Conservation (phyloP, 2,329 filamentous ascomycete species). For the Pseudogymnoascus sp. region DNA sequence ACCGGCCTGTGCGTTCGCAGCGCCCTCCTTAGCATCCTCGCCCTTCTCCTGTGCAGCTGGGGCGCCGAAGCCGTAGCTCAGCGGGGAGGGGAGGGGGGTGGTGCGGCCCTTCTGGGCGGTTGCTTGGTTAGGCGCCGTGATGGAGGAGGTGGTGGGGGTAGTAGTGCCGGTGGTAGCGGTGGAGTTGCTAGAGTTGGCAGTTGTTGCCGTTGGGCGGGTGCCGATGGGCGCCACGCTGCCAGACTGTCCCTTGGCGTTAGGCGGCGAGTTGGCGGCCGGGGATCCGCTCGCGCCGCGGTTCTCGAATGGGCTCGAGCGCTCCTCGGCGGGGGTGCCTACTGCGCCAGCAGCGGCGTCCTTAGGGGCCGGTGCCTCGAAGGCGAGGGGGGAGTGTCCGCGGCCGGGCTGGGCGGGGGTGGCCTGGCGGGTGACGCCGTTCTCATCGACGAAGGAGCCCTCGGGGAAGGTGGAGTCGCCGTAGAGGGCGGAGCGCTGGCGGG, state of each 20-base stretch:
- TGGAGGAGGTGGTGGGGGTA: constrained; percentile 39
- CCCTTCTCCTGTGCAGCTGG: constrained; percentile 42
- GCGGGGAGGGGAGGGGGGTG: constrained; percentile 83
- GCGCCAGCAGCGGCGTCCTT: constrained; percentile 39
- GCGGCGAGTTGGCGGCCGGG: constrained; percentile 74
- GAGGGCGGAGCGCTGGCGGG: constrained; percentile 86
- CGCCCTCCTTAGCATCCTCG: constrained; percentile 37
- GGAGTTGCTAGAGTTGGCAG: constrained; percentile 45
- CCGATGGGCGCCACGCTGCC: constrained; percentile 83
- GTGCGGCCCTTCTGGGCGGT: constrained; percentile 45
- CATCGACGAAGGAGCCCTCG: constrained; percentile 59
- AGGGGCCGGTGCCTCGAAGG: constrained; percentile 47
- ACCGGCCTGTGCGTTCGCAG: constrained; percentile 39
- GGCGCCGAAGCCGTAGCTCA: constrained; percentile 62
- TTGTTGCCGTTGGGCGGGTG: constrained; percentile 61
- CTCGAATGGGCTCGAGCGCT: constrained; percentile 51
- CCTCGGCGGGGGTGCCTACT: constrained; percentile 37
- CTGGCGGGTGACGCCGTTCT: constrained; percentile 52
- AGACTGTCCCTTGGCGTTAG: constrained; percentile 47
- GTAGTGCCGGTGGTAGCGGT: constrained; percentile 52
- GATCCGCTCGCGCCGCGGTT: constrained; percentile 63
- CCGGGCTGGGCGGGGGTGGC: constrained; percentile 58
- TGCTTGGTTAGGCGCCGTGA: constrained; percentile 57
- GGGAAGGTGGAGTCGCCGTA: constrained; percentile 73
- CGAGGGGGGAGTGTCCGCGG: constrained; percentile 70